Evolutionary conservation across 768 basidiomycete species (phyloP).

Genomic region (Boletus speciosus): DNA sequence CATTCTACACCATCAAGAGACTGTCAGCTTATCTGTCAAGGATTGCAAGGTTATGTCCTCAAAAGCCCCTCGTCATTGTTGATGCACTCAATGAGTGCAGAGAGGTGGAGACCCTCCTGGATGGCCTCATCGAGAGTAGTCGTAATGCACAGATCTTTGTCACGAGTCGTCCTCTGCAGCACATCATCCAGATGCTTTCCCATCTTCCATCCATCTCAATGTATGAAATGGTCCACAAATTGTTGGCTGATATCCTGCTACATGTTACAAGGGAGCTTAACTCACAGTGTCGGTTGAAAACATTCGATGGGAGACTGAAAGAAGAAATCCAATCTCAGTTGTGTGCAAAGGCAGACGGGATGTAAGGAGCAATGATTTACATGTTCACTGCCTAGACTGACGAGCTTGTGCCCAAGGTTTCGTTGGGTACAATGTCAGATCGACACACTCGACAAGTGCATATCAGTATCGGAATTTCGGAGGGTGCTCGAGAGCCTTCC

Average conservation of each 20-base stretch:
- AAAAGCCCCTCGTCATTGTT: constrained; percentile 10
- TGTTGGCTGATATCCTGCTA: constrained; percentile 8
- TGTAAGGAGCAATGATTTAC: constrained; percentile 5
- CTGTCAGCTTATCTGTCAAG: neutral
- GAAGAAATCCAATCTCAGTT: constrained; percentile 6
- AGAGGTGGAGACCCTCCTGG: constrained; percentile 7
- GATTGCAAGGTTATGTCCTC: neutral
- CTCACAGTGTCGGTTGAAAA: constrained; percentile 3
- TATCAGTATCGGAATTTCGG: neutral
- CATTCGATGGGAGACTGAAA: neutral
- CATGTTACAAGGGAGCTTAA: constrained; percentile 11
- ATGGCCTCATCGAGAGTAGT: neutral
- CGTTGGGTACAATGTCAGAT: constrained; percentile 19
- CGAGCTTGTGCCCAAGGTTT: neutral
- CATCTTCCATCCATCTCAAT: constrained; percentile 9
- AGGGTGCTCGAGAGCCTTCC: constrained; percentile 8
- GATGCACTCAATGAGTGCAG: constrained; percentile 26
- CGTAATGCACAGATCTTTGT: constrained; percentile 1
- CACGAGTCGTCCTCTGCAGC: constrained; percentile 8
- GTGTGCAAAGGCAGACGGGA: constrained; percentile 16
- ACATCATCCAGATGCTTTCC: constrained; percentile 1
- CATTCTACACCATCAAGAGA: constrained; percentile 1
- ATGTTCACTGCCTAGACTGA: neutral
- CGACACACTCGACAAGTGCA: constrained; percentile 4
- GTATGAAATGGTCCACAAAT: neutral